Conservation (phyloP, 2,329 filamentous ascomycete genomes). For the Alternaria brassicae region DNA sequence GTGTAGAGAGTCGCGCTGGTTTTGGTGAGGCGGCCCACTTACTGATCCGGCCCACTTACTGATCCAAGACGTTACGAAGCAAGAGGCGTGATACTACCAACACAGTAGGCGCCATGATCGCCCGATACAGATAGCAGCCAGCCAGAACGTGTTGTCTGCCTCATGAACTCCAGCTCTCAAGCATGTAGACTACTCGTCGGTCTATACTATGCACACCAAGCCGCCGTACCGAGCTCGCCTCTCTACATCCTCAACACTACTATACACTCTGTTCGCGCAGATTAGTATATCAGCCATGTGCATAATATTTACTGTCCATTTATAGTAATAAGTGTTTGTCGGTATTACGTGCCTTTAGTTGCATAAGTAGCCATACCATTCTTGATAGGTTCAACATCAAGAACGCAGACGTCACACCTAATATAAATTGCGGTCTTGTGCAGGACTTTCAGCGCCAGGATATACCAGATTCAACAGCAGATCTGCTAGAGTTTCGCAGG, state of each 20-base stretch:
- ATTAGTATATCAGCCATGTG: slow-evolving; percentile 7
- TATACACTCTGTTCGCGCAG: slow-evolving; percentile 15
- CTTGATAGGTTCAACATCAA: slow-evolving; percentile 13
- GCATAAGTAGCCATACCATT: slow-evolving; percentile 16
- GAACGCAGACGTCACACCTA: slow-evolving; percentile 14
- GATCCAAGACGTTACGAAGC: slow-evolving; percentile 8
- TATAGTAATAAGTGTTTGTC: slow-evolving; percentile 17
- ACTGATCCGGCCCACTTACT: slow-evolving; percentile 6
- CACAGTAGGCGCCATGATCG: slow-evolving; percentile 8
- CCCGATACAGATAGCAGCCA: slow-evolving; percentile 7
- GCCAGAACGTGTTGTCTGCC: slow-evolving; percentile 6
- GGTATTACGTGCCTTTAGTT: slow-evolving; percentile 16
- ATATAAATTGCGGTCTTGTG: slow-evolving; percentile 17
- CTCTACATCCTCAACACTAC: slow-evolving; percentile 19
- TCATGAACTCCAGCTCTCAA: slow-evolving; percentile 16
- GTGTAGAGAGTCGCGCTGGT: no score
- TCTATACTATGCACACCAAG: slow-evolving; percentile 16
- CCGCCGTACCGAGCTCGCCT: slow-evolving; percentile 20
- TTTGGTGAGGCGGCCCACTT: no score
- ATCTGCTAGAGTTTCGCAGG: slow-evolving; percentile 10
- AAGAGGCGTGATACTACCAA: slow-evolving; percentile 12
- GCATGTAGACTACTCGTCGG: slow-evolving; percentile 18
- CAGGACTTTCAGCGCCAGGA: slow-evolving; percentile 17
- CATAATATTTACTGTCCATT: slow-evolving; percentile 14
- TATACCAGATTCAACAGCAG: slow-evolving; percentile 9